These are phyloP conservation scores for Sporothrix inflata DNA, from an alignment of 2,329 filamentous ascomycete species.

Conservation along the genomic window DNA sequence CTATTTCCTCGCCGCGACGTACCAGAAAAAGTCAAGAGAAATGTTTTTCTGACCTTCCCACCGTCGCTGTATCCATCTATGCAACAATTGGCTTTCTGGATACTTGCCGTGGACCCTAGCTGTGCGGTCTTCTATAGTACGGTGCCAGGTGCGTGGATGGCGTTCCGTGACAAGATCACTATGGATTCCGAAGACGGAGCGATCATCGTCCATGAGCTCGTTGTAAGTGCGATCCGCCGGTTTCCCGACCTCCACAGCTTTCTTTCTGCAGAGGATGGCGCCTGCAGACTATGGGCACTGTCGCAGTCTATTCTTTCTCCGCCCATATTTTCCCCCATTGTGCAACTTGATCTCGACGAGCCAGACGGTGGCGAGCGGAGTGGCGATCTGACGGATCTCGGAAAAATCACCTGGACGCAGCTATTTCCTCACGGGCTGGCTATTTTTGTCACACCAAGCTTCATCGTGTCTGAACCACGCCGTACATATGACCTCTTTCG, in stretches of 20 bases:
- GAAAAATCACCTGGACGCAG: slow-evolving; percentile 43
- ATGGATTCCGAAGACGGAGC: slow-evolving; percentile 37
- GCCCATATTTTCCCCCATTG: slow-evolving; percentile 41
- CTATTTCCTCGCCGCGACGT: slow-evolving; percentile 21
- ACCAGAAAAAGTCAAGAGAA: slow-evolving; percentile 35
- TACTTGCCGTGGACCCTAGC: slow-evolving; percentile 45
- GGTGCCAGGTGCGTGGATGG: slow-evolving; percentile 51
- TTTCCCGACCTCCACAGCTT: slow-evolving; percentile 46
- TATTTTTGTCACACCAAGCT: slow-evolving; percentile 56
- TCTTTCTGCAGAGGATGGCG: slow-evolving; percentile 35
- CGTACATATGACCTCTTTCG: slow-evolving; percentile 45
- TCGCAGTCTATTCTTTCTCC: slow-evolving; percentile 40
- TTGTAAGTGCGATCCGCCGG: slow-evolving; percentile 43
- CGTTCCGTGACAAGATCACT: slow-evolving; percentile 43
- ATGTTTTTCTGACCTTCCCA: slow-evolving; percentile 57
- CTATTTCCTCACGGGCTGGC: slow-evolving; percentile 51
- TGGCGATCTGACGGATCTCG: slow-evolving; percentile 33
- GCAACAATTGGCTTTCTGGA: slow-evolving; percentile 50
- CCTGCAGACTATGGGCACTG: slow-evolving; percentile 47
- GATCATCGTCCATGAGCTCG: slow-evolving; percentile 53
- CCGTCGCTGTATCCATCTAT: slow-evolving; percentile 41
- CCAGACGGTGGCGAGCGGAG: not conserved
- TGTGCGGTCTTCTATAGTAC: slow-evolving; percentile 50
- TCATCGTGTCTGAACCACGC: slow-evolving; percentile 51
- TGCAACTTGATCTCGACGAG: not conserved